phyloP scores from a whole-genome alignment of 2,329 filamentous ascomycete species.

The Eutypa lata region DNA sequence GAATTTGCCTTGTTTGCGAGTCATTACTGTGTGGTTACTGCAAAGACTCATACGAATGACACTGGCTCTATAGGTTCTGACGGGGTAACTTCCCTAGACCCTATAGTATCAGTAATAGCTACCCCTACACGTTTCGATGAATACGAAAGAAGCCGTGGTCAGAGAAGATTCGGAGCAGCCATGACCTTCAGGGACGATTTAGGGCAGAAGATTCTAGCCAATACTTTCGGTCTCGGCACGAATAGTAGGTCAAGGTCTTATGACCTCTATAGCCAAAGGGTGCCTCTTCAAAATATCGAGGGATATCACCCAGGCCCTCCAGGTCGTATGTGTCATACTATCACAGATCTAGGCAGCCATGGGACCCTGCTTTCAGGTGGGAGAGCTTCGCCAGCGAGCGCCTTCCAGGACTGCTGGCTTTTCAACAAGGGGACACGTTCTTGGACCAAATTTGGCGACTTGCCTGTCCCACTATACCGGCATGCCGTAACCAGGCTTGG shows the following conservation, averaged over 20 bases:
- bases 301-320: slow-evolving; percentile 32
- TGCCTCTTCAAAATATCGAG: slow-evolving; percentile 24
- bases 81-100: neutral
- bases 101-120: slow-evolving; percentile 1
- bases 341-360: slow-evolving; percentile 60
- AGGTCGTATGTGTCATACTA: slow-evolving; percentile 69
- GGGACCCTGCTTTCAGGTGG: slow-evolving; percentile 72
- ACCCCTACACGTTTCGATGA: slow-evolving; percentile 29
- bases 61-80: neutral
- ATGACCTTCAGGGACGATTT: slow-evolving; percentile 37
- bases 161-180: slow-evolving; percentile 60
- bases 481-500: slow-evolving; percentile 61
- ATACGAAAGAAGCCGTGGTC: slow-evolving; percentile 37
- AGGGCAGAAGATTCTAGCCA: slow-evolving; percentile 42
- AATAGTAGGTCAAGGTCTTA: slow-evolving; percentile 45
- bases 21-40: slow-evolving; percentile 79
- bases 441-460: slow-evolving; percentile 63
- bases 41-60: slow-evolving; percentile 37
- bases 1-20: slow-evolving; percentile 82
- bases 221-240: slow-evolving; percentile 42
- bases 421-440: slow-evolving; percentile 48
- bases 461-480: slow-evolving; percentile 72
- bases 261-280: slow-evolving; percentile 43
- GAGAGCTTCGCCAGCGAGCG: slow-evolving; percentile 68
- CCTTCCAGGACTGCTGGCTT: slow-evolving; percentile 73